phyloP scores from a whole-genome alignment of 768 basidiomycete genomes.

The Suillus tomentosus region DNA sequence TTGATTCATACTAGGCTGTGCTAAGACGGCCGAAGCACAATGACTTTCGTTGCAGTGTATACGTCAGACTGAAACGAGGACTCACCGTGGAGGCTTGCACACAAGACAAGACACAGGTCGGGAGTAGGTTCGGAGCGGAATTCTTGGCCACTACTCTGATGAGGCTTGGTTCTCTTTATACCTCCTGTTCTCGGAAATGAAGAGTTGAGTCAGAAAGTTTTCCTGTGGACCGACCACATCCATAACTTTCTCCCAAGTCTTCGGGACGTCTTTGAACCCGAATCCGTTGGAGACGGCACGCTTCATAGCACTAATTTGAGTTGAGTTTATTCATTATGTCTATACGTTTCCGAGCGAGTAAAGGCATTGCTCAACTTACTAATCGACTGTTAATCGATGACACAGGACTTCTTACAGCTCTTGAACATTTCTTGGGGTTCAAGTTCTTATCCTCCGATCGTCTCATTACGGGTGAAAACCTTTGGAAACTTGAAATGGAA shows the following conservation, averaged over 20 bases:
- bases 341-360: slow-evolving; percentile 22
- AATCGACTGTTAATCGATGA: slow-evolving; percentile 25
- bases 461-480: slow-evolving; percentile 13
- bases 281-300: slow-evolving; percentile 29
- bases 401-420: slow-evolving; percentile 15
- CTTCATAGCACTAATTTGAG: slow-evolving; percentile 30
- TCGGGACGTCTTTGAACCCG: slow-evolving; percentile 35
- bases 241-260: slow-evolving; percentile 19
- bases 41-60: not conserved
- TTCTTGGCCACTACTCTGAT: slow-evolving; percentile 8
- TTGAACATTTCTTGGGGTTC: slow-evolving; percentile 21
- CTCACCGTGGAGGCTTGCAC: slow-evolving; percentile 1
- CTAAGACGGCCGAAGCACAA: not conserved
- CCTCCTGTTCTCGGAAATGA: slow-evolving; percentile 34
- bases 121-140: not conserved
- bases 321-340: slow-evolving; percentile 20
- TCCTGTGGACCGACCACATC: slow-evolving; percentile 28
- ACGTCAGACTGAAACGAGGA: slow-evolving; percentile 5
- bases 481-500: slow-evolving; percentile 16
- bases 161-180: slow-evolving; percentile 5
- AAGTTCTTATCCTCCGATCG: slow-evolving; percentile 23
- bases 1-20: slow-evolving; percentile 26
- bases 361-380: slow-evolving; percentile 35
- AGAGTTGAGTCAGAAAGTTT: slow-evolving; percentile 27
- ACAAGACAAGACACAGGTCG: slow-evolving; percentile 1